Evolutionary conservation across 352 stramenopile species (phyloP), one percentile per base, ranked within the genome.

Genomic region (Phytophthora agathidicida): DNA sequence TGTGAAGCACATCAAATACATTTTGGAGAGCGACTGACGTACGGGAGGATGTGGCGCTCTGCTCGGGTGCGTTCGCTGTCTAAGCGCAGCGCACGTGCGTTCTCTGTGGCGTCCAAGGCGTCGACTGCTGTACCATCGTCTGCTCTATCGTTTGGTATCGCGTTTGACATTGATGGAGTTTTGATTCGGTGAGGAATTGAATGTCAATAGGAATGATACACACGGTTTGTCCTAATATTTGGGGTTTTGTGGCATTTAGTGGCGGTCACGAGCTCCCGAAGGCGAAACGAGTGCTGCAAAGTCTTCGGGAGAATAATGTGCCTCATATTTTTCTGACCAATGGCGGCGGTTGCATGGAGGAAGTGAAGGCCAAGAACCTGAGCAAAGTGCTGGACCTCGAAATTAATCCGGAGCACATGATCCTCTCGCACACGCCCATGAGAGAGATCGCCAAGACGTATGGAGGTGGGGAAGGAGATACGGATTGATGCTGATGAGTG

Each of bases 121-220:
- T 39, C 22, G 1, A 43, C 26, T 28, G 19, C 44, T 7, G n/a
- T n/a, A n/a, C 28, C 38, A 9, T 4, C 13, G 1, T 39, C 27
- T 24, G 10, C 38, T 33, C 65, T 71, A 7, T 77, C 77, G 20
- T 93, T 94, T 32, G 87, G 86, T 31, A 87, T 96, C 32, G 90
- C 88, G 5, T 97, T 97, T 58, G 91, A 97, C 60, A 97, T 97
- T 33, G 91, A 97, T 36, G 91, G 91, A 49, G 91, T 97, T 10
- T 73, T 97, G 32, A 89, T 97, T 42, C 81, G 91, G 86, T 92
- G 28, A 16, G 41, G 16, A 28, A 33, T 41, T 23, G 14, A 14
- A 23, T 37, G 36, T 51, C 1, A 19, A 27, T 28, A 30, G 16
- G 13, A n/a, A 48, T 47, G 30, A 27, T 39, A 33, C 32, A 49